These are phyloP conservation scores for Mycena venus DNA, from an alignment of 768 basidiomycete genomes.

Conservation along the genomic window DNA sequence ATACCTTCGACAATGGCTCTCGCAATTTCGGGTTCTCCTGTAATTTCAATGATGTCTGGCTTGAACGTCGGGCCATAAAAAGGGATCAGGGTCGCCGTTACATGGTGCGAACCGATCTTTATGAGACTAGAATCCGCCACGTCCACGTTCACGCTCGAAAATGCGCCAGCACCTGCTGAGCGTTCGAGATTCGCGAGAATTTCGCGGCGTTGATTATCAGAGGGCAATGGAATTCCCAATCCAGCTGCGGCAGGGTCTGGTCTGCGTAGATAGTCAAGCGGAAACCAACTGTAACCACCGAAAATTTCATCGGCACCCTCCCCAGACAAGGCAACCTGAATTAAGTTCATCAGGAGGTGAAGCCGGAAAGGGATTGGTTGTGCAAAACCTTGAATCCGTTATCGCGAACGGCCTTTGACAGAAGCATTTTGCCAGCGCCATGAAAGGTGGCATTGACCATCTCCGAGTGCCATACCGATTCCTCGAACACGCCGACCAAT, in stretches of 20 bases:
- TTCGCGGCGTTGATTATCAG: background rate
- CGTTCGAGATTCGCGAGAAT: background rate
- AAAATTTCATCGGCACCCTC: constrained; percentile 27
- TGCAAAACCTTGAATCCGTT: constrained; percentile 26
- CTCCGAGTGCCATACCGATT: constrained; percentile 26
- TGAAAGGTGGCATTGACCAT: constrained; percentile 15
- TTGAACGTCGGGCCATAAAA: constrained; percentile 17
- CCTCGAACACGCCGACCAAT: constrained; percentile 23
- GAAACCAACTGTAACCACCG: constrained; percentile 23
- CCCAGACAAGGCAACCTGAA: constrained; percentile 22
- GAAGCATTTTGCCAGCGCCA: constrained; percentile 20
- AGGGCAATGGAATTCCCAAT: constrained; percentile 14
- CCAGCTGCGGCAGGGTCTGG: constrained; percentile 8
- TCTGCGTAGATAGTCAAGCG: constrained; percentile 8
- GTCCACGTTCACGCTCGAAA: background rate
- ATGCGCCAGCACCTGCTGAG: background rate
- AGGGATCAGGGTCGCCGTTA: constrained; percentile 7
- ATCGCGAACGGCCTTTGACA: constrained; percentile 17
- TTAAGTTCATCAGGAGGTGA: background rate
- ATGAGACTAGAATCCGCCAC: background rate
- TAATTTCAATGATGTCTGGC: constrained; percentile 4
- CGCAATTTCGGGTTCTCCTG: constrained; percentile 17
- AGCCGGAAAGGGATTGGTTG: background rate
- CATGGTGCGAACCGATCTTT: constrained; percentile 4
- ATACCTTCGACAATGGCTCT: constrained; percentile 24